Evolutionary conservation across 208 protist genomes (phyloP).

Genomic region (Vickermania ingenoplastis): DNA sequence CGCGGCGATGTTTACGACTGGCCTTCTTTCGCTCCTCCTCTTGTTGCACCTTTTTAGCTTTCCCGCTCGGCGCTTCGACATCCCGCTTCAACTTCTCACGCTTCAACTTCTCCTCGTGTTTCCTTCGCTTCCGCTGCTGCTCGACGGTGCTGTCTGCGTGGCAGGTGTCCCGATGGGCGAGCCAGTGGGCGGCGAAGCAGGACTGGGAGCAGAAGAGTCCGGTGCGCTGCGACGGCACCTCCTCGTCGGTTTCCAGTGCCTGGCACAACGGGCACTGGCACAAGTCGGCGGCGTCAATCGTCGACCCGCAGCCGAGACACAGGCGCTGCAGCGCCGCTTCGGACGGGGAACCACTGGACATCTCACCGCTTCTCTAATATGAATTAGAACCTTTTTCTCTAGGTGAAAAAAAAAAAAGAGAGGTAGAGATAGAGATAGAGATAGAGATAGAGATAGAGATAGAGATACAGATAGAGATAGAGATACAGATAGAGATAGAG

Average conservation of each 20-base stretch:
- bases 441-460: no score
- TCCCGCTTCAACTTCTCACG: no score
- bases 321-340: no score
- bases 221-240: background rate
- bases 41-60: constrained; percentile 3
- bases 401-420: no score
- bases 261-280: constrained; percentile 86
- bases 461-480: no score
- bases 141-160: constrained; percentile 65
- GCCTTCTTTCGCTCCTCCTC: constrained; percentile 6
- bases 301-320: no score
- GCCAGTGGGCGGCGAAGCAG: constrained; percentile 78
- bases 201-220: constrained; percentile 81
- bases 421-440: no score
- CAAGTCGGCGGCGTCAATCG: no score
- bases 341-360: no score
- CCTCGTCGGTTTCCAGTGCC: constrained; percentile 33
- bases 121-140: background rate
- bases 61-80: background rate
- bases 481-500: no score
- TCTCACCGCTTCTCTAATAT: no score
- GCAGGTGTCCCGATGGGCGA: constrained; percentile 51
- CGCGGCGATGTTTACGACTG: background rate
- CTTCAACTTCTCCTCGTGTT: constrained; percentile 18
- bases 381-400: no score